Evolutionary conservation across 2,329 filamentous ascomycete genomes (phyloP).

Genomic region (Verticillium zaregamsianum): DNA sequence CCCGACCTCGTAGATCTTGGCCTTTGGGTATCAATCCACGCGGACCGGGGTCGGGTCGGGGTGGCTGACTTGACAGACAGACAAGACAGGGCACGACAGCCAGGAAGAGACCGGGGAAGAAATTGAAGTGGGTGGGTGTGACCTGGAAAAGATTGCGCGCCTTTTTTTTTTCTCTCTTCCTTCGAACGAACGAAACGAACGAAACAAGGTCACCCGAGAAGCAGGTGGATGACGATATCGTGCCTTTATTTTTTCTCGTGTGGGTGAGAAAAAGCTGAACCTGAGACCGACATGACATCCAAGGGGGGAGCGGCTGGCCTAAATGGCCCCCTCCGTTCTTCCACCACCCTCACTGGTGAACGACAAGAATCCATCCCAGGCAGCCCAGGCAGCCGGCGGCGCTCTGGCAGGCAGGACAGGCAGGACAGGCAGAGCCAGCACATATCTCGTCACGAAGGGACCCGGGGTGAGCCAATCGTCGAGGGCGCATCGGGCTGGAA

Average conservation of each 20-base stretch:
- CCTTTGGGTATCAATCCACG: background rate
- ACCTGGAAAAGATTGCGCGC: slow-evolving; percentile 5
- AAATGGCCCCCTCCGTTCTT: background rate
- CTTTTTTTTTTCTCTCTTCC: background rate
- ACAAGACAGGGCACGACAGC: slow-evolving; percentile 2
- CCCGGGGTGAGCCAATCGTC: slow-evolving; percentile 11
- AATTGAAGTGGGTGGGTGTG: slow-evolving; percentile 2
- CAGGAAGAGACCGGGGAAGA: slow-evolving; percentile 9
- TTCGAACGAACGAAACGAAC: too few relatives aligned
- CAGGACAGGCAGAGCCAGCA: slow-evolving; percentile 7
- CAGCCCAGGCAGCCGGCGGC: slow-evolving; percentile 2
- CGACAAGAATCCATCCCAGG: background rate
- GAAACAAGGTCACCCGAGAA: background rate
- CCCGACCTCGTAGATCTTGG: background rate
- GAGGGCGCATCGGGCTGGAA: slow-evolving; percentile 17
- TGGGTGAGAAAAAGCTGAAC: slow-evolving; percentile 1
- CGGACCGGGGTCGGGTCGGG: background rate
- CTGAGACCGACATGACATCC: background rate
- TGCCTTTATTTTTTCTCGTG: slow-evolving; percentile 10
- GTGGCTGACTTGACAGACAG: slow-evolving; percentile 1
- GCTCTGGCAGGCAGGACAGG: slow-evolving; percentile 6
- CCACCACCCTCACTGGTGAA: background rate
- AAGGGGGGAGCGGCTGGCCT: background rate
- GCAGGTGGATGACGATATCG: background rate
- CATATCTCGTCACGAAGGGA: slow-evolving; percentile 5